These are phyloP conservation scores for Metarhizium album DNA, from an alignment of 2,329 filamentous ascomycete species.

Conservation along the genomic window DNA sequence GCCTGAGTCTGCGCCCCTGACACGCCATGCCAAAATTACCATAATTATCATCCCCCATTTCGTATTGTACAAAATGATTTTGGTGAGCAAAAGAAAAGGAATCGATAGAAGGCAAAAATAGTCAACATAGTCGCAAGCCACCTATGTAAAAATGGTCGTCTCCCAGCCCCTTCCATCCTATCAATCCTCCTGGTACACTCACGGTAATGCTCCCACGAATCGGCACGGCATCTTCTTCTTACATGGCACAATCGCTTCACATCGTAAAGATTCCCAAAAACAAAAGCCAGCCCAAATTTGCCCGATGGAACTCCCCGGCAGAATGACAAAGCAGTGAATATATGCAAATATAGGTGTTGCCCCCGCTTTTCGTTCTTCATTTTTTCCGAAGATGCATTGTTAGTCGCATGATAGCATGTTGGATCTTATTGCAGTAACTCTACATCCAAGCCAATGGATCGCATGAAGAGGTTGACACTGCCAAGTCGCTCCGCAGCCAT, in stretches of 20 bases:
- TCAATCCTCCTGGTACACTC: background rate
- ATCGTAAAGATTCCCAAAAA: slow-evolving; percentile 4
- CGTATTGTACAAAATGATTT: slow-evolving; percentile 1
- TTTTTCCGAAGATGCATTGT: slow-evolving; percentile 6
- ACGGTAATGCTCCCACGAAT: background rate
- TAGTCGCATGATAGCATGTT: background rate
- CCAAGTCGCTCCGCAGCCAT: slow-evolving; percentile 75
- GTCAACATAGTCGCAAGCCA: background rate
- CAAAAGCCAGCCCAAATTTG: slow-evolving; percentile 4
- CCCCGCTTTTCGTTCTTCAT: background rate
- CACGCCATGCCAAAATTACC: background rate
- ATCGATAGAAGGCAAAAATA: background rate
- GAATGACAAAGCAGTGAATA: background rate
- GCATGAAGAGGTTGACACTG: slow-evolving; percentile 97
- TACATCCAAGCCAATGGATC: slow-evolving; percentile 95
- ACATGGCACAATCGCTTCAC: background rate
- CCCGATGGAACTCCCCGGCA: background rate
- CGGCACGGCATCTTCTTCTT: background rate
- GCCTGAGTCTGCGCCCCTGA: background rate
- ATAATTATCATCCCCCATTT: background rate
- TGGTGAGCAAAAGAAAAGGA: background rate
- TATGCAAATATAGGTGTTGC: slow-evolving; percentile 2
- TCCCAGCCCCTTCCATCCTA: background rate
- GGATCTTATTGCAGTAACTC: slow-evolving; percentile 45
- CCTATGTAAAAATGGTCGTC: background rate